A percentile compares a stretch with the other conserved stretches of the same genome.
These are phyloP conservation scores for Cutaneotrichosporon dermatis DNA, from an alignment of 1,284 basidiomycete genomes.

Conservation along the genomic window DNA sequence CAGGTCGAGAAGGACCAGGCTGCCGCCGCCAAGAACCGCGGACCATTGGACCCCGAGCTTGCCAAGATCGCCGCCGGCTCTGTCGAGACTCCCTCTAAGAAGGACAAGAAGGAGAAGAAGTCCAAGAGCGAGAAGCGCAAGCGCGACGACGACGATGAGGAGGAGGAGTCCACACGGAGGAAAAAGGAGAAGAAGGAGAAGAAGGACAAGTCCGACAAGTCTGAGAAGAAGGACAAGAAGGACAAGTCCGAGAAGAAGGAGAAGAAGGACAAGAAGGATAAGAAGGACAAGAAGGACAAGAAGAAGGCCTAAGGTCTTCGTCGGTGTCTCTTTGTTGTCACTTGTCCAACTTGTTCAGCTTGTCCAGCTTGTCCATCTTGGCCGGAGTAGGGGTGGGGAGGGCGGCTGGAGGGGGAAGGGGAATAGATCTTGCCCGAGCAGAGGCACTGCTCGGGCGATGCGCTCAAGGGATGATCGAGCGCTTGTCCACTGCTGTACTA, in stretches of 20 bases:
- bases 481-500: constrained; percentile 14
- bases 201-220: constrained; percentile 6
- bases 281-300: not conserved
- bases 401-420: constrained; percentile 1
- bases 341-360: not conserved
- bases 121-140: constrained; percentile 60
- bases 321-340: not conserved
- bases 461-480: not conserved
- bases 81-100: constrained; percentile 27
- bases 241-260: constrained; percentile 15
- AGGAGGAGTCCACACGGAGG: constrained; percentile 28
- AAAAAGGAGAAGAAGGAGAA: constrained; percentile 38
- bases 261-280: constrained; percentile 3
- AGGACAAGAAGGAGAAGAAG: constrained; percentile 60
- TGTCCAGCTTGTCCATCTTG: not conserved
- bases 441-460: not conserved
- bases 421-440: constrained; percentile 2
- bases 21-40: constrained; percentile 27
- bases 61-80: constrained; percentile 31
- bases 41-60: constrained; percentile 41
- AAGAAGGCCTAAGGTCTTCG: not conserved
- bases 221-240: constrained; percentile 36
- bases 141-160: constrained; percentile 21
- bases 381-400: too few species aligned
- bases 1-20: constrained; percentile 56